A percentile compares a stretch with the other conserved stretches of the same genome.
Evolutionary conservation across 2,329 filamentous ascomycete genomes (phyloP).

Genomic region (Coniella lustricola): DNA sequence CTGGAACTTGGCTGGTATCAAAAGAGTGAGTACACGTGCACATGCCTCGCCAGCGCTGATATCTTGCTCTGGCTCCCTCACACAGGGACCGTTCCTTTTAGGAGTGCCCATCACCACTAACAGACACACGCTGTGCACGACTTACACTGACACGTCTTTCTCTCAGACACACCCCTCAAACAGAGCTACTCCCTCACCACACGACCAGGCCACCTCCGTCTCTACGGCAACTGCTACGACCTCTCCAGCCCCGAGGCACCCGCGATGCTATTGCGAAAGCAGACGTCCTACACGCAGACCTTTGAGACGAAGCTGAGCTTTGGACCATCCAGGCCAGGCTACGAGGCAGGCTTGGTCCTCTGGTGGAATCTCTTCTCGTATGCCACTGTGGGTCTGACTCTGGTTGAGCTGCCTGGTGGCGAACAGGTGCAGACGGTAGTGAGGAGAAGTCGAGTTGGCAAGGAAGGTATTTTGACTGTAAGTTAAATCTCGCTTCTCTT

Average conservation of each 20-base stretch:
- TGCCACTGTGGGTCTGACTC: conserved; percentile 24
- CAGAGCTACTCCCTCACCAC: conserved; percentile 39
- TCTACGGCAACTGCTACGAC: conserved; percentile 46
- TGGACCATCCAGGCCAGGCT: conserved; percentile 30
- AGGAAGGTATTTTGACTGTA: conserved; percentile 19
- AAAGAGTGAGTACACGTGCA: conserved; percentile 24
- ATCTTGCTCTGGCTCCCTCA: too few relatives aligned
- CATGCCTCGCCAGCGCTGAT: too few relatives aligned
- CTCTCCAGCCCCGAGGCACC: conserved; percentile 43
- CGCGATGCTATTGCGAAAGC: conserved; percentile 47
- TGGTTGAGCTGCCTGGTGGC: conserved; percentile 16
- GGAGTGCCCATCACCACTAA: too few relatives aligned
- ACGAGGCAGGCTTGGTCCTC: conserved; percentile 46
- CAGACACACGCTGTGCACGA: too few relatives aligned
- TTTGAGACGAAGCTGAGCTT: conserved; percentile 42
- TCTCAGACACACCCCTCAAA: conserved; percentile 39
- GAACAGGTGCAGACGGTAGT: conserved; percentile 14
- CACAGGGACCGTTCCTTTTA: too few relatives aligned
- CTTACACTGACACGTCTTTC: too few relatives aligned
- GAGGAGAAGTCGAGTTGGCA: conserved; percentile 19
- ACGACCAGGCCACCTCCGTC: conserved; percentile 34
- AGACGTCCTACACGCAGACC: conserved; percentile 34
- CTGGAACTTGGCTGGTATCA: conserved; percentile 33
- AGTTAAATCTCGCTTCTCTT: neutral
- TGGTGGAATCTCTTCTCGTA: conserved; percentile 46